A percentile compares a stretch with the other conserved stretches of the same genome.
Evolutionary conservation across 192 early-diverging fungal genomes (phyloP).

Genomic region (Backusella luteola): DNA sequence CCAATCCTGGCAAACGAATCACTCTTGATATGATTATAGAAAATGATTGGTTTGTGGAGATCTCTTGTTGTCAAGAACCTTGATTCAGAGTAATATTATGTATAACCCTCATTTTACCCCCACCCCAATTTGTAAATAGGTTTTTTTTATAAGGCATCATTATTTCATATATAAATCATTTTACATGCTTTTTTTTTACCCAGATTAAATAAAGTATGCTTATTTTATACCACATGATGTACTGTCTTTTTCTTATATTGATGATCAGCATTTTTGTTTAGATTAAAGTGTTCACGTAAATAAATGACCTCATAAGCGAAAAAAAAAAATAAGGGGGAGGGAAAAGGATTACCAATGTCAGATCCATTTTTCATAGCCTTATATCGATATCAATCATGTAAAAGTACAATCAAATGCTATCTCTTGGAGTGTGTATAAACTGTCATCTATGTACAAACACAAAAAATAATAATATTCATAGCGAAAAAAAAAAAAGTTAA

Average conservation of each 20-base stretch:
- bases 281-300: not conserved
- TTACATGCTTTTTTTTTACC: not conserved
- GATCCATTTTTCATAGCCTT: not conserved
- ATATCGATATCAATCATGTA: not conserved
- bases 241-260: not conserved
- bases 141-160: not conserved
- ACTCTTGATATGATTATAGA: constrained; percentile 14
- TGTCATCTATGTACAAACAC: not conserved
- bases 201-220: not conserved
- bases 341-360: not conserved
- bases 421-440: not conserved
- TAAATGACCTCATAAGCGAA: not conserved
- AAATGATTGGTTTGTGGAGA: constrained; percentile 24
- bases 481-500: not conserved
- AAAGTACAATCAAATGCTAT: not conserved
- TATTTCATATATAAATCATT: not conserved
- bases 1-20: constrained; percentile 17
- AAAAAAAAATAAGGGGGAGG: not conserved
- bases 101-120: not conserved
- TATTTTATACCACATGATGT: not conserved
- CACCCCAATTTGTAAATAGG: not conserved
- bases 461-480: not conserved
- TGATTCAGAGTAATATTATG: not conserved
- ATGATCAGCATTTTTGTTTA: not conserved
- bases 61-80: constrained; percentile 14